These are phyloP conservation scores for Evernia prunastri DNA, from an alignment of 495 filamentous ascomycete genomes.

Conservation along the genomic window DNA sequence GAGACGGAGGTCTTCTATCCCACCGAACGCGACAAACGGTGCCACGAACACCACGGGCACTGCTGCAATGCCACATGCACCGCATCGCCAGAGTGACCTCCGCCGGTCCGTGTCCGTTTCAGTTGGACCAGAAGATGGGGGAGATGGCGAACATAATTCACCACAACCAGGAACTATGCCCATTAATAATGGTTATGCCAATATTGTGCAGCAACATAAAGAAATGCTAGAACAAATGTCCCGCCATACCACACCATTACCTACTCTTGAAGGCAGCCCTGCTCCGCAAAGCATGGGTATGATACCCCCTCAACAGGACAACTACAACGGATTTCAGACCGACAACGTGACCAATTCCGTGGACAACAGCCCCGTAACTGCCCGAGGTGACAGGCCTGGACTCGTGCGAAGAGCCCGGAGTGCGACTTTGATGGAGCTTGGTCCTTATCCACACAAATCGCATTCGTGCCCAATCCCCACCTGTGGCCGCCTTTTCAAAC, in stretches of 20 bases:
- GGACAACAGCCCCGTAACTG: slow-evolving; percentile 48
- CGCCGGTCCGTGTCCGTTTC: slow-evolving; percentile 88
- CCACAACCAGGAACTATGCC: slow-evolving; percentile 54
- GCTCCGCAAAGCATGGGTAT: slow-evolving; percentile 58
- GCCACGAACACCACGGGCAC: slow-evolving; percentile 53
- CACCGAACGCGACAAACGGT: slow-evolving; percentile 57
- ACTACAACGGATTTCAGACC: slow-evolving; percentile 58
- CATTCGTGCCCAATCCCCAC: slow-evolving; percentile 99
- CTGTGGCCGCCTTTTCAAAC: slow-evolving; percentile 95
- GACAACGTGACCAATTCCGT: slow-evolving; percentile 54
- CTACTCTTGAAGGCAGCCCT: slow-evolving; percentile 71
- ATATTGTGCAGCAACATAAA: slow-evolving; percentile 64
- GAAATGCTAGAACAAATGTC: slow-evolving; percentile 76
- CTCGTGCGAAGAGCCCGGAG: slow-evolving; percentile 86
- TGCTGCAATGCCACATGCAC: slow-evolving; percentile 47
- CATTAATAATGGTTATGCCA: slow-evolving; percentile 47
- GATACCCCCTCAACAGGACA: slow-evolving; percentile 57
- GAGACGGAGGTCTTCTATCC: slow-evolving; percentile 83
- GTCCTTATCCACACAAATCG: slow-evolving; percentile 93
- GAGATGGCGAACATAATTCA: slow-evolving; percentile 67
- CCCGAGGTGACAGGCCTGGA: slow-evolving; percentile 55
- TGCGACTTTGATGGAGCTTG: slow-evolving; percentile 92
- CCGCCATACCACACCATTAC: slow-evolving; percentile 78
- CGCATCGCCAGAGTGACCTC: slow-evolving; percentile 75
- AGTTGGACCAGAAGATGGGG: slow-evolving; percentile 64